Conservation (phyloP, 1,284 basidiomycete genomes). For the Rhodotorula sp. region DNA sequence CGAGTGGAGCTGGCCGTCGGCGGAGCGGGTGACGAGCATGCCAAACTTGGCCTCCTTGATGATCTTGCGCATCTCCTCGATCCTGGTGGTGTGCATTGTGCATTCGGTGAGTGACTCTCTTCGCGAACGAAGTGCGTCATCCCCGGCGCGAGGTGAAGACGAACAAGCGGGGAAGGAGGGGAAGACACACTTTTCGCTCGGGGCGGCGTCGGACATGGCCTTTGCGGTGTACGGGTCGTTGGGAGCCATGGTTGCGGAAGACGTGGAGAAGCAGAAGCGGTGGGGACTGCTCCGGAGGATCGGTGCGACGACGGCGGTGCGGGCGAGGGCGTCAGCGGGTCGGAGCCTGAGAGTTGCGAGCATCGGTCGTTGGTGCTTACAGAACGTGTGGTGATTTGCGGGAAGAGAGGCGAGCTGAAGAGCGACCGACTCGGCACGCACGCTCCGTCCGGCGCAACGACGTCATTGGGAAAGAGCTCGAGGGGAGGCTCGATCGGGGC, state of each 20-base stretch:
- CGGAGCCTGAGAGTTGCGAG: conserved; percentile 9
- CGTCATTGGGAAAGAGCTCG: neutral
- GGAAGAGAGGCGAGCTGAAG: neutral
- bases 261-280: neutral
- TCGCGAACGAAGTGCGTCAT: too few species aligned
- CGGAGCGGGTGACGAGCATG: conserved; percentile 76
- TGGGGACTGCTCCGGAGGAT: neutral
- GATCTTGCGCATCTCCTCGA: conserved; percentile 28
- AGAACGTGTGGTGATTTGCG: neutral
- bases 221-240: conserved; percentile 42
- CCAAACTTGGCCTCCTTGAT: conserved; percentile 51
- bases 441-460: neutral
- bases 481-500: neutral
- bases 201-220: conserved; percentile 27
- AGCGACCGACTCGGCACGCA: too few species aligned
- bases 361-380: neutral
- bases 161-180: neutral
- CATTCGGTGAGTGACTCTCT: too few species aligned
- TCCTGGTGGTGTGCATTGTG: neutral
- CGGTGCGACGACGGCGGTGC: neutral
- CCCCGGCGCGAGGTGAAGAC: too few species aligned
- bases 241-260: conserved; percentile 10
- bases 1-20: conserved; percentile 72
- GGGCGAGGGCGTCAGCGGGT: neutral
- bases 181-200: conserved; percentile 23